Percentiles rank a stretch among this genome's conserved stretches.
Evolutionary conservation across 2,329 filamentous ascomycete species (phyloP).

Genomic region (Aspergillaceae sp.): DNA sequence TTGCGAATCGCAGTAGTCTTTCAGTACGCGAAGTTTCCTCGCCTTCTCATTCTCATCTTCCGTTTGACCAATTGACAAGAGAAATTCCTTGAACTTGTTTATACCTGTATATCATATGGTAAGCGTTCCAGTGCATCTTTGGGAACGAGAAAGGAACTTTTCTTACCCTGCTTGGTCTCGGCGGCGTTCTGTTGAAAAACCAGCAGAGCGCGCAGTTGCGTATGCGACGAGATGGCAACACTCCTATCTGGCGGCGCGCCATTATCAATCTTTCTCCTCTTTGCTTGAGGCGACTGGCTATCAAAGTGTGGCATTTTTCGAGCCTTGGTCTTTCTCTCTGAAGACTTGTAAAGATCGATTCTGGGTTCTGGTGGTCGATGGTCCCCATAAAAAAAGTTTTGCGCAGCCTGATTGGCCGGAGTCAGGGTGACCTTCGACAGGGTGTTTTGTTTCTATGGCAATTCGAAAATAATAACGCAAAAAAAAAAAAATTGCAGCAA

Average conservation of each 20-base stretch:
- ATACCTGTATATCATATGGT: constrained; percentile 23
- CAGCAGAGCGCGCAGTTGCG: constrained; percentile 61
- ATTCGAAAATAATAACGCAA: too few species aligned
- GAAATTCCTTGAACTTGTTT: constrained; percentile 37
- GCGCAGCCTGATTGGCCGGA: constrained; percentile 11
- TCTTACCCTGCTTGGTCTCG: constrained; percentile 52
- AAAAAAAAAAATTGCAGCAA: background rate
- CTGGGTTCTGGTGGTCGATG: background rate
- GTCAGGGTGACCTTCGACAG: background rate
- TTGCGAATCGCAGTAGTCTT: constrained; percentile 46
- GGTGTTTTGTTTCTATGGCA: background rate
- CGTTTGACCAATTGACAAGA: constrained; percentile 30
- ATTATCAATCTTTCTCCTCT: constrained; percentile 34
- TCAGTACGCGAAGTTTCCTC: constrained; percentile 36
- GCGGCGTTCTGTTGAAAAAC: constrained; percentile 60
- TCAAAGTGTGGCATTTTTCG: constrained; percentile 26
- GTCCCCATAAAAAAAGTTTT: constrained; percentile 12
- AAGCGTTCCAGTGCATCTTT: too few species aligned
- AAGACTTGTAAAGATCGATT: background rate
- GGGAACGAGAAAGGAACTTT: too few species aligned
- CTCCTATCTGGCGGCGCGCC: constrained; percentile 9
- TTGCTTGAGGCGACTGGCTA: constrained; percentile 25
- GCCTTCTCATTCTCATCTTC: constrained; percentile 29
- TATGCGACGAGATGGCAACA: constrained; percentile 38
- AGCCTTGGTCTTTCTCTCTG: background rate